phyloP scores from a whole-genome alignment of 208 protist species.

The Leishmania arabica region DNA sequence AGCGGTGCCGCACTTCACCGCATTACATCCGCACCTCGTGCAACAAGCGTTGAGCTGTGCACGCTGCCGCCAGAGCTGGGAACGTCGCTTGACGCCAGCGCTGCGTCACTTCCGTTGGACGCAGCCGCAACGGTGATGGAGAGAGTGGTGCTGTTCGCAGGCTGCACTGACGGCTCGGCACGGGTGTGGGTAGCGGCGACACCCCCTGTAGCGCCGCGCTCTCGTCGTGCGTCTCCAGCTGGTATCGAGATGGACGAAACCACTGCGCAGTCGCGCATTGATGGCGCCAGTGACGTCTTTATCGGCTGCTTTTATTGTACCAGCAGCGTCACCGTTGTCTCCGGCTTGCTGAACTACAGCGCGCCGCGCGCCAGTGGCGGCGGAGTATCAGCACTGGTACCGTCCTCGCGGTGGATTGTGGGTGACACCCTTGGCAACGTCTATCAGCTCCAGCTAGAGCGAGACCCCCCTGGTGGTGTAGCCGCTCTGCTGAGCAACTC shows the following conservation, averaged over 20 bases:
- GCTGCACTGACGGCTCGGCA: conserved; percentile 37
- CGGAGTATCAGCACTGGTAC: neutral
- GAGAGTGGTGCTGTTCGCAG: conserved; percentile 24
- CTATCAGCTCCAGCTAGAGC: conserved; percentile 63
- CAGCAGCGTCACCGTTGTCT: neutral
- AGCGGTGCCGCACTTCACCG: conserved; percentile 5
- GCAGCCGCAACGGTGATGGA: neutral
- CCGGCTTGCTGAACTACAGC: neutral
- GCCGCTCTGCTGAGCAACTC: neutral
- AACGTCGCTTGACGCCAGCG: conserved; percentile 1
- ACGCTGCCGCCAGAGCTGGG: conserved; percentile 4
- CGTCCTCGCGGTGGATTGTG: conserved; percentile 41
- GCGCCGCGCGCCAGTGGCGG: neutral
- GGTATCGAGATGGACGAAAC: neutral
- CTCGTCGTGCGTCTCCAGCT: neutral
- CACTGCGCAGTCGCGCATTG: neutral
- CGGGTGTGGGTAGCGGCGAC: conserved; percentile 18
- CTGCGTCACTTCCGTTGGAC: neutral
- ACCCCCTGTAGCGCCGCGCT: neutral
- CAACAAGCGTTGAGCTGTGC: conserved; percentile 23
- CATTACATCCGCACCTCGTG: conserved; percentile 1
- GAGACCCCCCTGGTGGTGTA: conserved; percentile 10
- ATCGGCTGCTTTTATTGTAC: conserved; percentile 5
- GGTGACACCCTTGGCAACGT: conserved; percentile 77
- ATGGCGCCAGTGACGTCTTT: neutral